Evolutionary conservation across 257 asterid genomes (phyloP).

Genomic region (Vinca minor): DNA sequence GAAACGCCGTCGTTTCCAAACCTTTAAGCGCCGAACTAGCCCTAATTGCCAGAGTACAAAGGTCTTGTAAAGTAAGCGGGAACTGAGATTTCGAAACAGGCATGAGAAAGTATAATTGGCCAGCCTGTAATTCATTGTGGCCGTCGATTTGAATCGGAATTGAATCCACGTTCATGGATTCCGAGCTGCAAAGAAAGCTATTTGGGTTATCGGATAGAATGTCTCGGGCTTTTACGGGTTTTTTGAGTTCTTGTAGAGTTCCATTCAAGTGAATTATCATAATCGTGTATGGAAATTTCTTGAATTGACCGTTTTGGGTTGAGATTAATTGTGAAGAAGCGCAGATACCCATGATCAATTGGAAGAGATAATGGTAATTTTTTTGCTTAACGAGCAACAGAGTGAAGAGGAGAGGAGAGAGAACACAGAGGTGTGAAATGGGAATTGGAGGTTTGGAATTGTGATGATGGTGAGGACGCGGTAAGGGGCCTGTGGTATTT

Average conservation of each 20-base stretch:
- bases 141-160: conserved; percentile 27
- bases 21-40: conserved; percentile 24
- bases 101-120: conserved; percentile 26
- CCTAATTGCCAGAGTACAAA: conserved; percentile 34
- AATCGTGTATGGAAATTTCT: not conserved
- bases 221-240: conserved; percentile 31
- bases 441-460: not conserved
- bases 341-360: conserved; percentile 14
- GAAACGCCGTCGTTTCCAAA: not conserved
- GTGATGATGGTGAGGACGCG: not conserved
- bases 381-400: not conserved
- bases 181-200: conserved; percentile 47
- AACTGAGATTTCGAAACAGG: conserved; percentile 28
- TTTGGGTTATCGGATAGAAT: conserved; percentile 30
- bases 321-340: conserved; percentile 11
- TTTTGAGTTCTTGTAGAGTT: conserved; percentile 34
- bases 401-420: not conserved
- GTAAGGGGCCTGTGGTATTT: not conserved
- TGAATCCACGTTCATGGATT: conserved; percentile 32
- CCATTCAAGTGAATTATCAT: conserved; percentile 38
- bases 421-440: not conserved
- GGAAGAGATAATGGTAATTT: not conserved
- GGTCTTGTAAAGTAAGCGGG: conserved; percentile 22
- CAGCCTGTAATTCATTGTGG: conserved; percentile 23
- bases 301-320: not conserved